Evolutionary conservation across 352 stramenopile genomes (phyloP), one percentile per base, ranked within the genome.

Genomic region (Pythium sukuiense): DNA sequence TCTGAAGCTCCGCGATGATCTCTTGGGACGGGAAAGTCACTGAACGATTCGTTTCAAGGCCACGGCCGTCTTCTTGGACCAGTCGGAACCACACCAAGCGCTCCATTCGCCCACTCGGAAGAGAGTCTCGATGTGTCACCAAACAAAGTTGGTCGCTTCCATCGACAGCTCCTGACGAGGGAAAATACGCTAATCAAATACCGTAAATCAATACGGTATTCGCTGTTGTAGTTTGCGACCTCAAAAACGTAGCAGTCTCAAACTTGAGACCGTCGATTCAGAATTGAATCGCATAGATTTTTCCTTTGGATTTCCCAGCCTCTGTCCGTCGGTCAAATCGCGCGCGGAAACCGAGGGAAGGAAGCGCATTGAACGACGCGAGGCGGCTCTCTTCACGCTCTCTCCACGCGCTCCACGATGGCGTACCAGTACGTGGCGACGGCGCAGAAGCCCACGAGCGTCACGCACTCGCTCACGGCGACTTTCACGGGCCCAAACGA

Each of bases 401-500:
- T n/a, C n/a, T n/a, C n/a, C 39, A 20, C n/a, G 43, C 16, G 32
- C 35, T 49, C 43, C 14, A 33, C 12, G 14, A 92, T 94, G 85
- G 74, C 84, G 33, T 94, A 91, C 72, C 96, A 93, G 72, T 98
- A 98, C 83, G 93, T 98, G 41, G 93, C 95, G 41, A 98, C 92
- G 53, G 89, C 92, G 45, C 93, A 98, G 68, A 97, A 97, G 76
- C 89, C 92, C 50, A 98, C 93, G 59, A 92, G 85, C 71, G 92
- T 98, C 29, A 96, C 90, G 33, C 89, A 98, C 76, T 92, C 90
- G 64, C 74, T 97, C n/a, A 96, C 89, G n/a, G 92, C 87, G 1
- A 71, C 79, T 29, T 98, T 98, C 73, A 97, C 91, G 24, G 83
- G 84, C 27, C 62, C 84, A 1, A 85, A 87, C 46, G 90, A 97